Evolutionary conservation across 1,284 basidiomycete species (phyloP).

Genomic region (Entoloma clypeatum): DNA sequence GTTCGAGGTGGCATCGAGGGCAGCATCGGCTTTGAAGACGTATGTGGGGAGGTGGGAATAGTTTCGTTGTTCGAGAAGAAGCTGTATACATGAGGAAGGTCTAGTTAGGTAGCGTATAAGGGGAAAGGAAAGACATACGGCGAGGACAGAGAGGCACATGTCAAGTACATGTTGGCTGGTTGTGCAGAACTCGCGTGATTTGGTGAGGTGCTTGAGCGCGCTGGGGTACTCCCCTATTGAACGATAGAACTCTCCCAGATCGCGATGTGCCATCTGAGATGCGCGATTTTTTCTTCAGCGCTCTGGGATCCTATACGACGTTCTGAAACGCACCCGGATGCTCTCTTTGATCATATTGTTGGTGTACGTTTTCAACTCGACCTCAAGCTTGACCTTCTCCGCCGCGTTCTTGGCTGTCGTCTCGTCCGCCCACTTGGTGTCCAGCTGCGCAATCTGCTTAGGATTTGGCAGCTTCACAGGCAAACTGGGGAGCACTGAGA

Average conservation of each 20-base stretch:
- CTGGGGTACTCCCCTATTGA: slow-evolving; percentile 63
- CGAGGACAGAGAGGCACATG: slow-evolving; percentile 78
- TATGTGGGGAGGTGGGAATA: slow-evolving; percentile 82
- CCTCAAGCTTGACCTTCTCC: slow-evolving; percentile 74
- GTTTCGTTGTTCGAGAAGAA: slow-evolving; percentile 79
- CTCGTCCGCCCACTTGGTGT: slow-evolving; percentile 66
- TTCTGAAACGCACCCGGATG: slow-evolving; percentile 63
- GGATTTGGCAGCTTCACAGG: slow-evolving; percentile 39
- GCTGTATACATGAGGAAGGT: slow-evolving; percentile 36
- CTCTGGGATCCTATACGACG: slow-evolving; percentile 5
- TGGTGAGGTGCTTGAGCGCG: slow-evolving; percentile 76
- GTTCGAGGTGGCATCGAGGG: slow-evolving; percentile 59
- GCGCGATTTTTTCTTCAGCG: no score
- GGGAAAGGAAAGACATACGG: slow-evolving; percentile 41
- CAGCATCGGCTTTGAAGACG: slow-evolving; percentile 87
- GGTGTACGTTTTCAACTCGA: slow-evolving; percentile 85
- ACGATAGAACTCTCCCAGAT: slow-evolving; percentile 75
- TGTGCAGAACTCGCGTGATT: slow-evolving; percentile 83
- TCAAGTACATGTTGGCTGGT: slow-evolving; percentile 83
- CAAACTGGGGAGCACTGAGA: slow-evolving; percentile 36
- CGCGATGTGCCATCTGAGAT: slow-evolving; percentile 82
- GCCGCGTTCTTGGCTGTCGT: slow-evolving; percentile 54
- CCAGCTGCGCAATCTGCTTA: slow-evolving; percentile 43
- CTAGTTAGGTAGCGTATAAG: not conserved
- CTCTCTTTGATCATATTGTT: slow-evolving; percentile 95